Evolutionary conservation across 805 yeast species (phyloP).

Genomic region (Candida michaelii): DNA sequence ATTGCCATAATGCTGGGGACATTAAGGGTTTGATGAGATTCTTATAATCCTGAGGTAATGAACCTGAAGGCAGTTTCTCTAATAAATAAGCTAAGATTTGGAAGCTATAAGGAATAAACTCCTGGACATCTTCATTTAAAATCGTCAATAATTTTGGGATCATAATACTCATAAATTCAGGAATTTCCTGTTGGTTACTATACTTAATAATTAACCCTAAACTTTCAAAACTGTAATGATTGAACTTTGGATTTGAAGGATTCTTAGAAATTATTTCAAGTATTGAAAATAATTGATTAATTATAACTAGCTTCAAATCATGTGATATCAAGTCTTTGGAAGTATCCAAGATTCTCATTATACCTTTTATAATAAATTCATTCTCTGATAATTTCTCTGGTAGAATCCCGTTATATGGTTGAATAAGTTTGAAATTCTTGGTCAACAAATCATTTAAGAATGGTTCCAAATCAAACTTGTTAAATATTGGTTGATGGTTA

Average conservation of each 20-base stretch:
- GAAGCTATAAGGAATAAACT: slow-evolving; percentile 89
- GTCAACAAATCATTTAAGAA: slow-evolving; percentile 59
- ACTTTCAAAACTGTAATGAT: slow-evolving; percentile 88
- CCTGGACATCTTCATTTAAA: slow-evolving; percentile 83
- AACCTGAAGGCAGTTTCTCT: slow-evolving; percentile 52
- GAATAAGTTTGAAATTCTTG: slow-evolving; percentile 66
- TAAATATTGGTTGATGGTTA: slow-evolving; percentile 61
- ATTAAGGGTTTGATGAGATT: slow-evolving; percentile 76
- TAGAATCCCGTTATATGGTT: slow-evolving; percentile 18
- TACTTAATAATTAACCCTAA: slow-evolving; percentile 72
- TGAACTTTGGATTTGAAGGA: slow-evolving; percentile 93
- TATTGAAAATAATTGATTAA: slow-evolving; percentile 68
- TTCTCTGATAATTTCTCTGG: slow-evolving; percentile 95
- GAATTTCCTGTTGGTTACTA: slow-evolving; percentile 30
- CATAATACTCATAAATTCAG: slow-evolving; percentile 47
- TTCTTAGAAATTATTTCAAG: slow-evolving; percentile 72
- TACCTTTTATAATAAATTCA: slow-evolving; percentile 86
- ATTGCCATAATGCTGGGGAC: slow-evolving; percentile 93
- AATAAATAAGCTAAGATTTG: slow-evolving; percentile 83
- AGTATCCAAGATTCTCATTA: slow-evolving; percentile 77
- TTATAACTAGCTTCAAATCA: slow-evolving; percentile 44
- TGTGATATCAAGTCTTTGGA: slow-evolving; percentile 62
- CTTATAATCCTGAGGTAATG: slow-evolving; percentile 63
- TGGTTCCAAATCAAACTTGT: slow-evolving; percentile 68
- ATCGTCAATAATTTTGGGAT: slow-evolving; percentile 68